Conservation (phyloP, 2,329 filamentous ascomycete species). For the Blastomyces percursus region DNA sequence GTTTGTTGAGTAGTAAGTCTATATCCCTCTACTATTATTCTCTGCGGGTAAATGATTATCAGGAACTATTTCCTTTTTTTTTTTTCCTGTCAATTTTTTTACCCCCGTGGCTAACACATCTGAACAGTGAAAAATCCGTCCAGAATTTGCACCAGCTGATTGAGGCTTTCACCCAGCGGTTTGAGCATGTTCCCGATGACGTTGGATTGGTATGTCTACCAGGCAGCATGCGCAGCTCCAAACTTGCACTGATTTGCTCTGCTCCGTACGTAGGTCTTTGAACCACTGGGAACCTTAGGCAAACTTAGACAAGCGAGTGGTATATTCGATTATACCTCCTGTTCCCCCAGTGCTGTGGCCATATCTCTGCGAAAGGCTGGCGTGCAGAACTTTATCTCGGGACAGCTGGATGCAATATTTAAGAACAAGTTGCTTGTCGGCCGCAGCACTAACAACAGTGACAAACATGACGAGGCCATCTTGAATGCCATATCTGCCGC, state of each 20-base stretch:
- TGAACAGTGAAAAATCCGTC: not conserved
- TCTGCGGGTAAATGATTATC: not conserved
- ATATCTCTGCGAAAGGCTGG: slow-evolving; percentile 4
- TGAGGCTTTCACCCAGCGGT: not conserved
- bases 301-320: slow-evolving; percentile 3
- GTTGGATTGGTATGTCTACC: not conserved
- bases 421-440: not conserved
- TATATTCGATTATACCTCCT: slow-evolving; percentile 8
- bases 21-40: not conserved
- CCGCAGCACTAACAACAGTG: not conserved
- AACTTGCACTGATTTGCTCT: not conserved
- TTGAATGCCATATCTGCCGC: slow-evolving; percentile 2
- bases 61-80: not conserved
- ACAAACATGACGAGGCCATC: not conserved
- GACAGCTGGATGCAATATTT: not conserved
- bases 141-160: not conserved
- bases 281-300: not conserved
- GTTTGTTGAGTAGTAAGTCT: not conserved
- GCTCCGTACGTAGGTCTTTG: not conserved
- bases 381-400: slow-evolving; percentile 3
- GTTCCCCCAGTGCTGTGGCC: not conserved
- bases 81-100: not conserved
- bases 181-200: not conserved
- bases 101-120: not conserved
- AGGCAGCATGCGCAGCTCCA: too few relatives aligned